Base-by-base conservation (phyloP, 345 rosid genomes). In the Murraya koenigii region DNA sequence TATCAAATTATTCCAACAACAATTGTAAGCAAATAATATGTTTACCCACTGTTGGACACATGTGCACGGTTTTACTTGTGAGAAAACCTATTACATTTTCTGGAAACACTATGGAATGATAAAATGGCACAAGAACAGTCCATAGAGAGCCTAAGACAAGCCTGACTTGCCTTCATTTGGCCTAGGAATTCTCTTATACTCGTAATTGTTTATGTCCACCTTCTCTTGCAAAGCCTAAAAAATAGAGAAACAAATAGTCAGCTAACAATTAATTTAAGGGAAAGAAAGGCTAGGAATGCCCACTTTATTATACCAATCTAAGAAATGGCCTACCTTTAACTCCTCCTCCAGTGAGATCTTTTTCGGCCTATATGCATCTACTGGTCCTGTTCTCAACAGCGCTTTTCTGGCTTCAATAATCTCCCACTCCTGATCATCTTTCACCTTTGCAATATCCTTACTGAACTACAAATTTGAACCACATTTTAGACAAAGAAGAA, bases 391-490 rank as follows among this genome's bases (percentile, higher is more conserved):
- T 84, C 90, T 91, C 20, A 97, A 92, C 72, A 96, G 80, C 7
- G 95, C 97, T 63, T 87, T 91, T 81, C 88, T 86, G 23, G 92
- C 86, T 90, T 96, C 95, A 22, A 88, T 88, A 25, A 96, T 90
- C 76, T 96, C 94, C 97, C 98, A 96, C 87, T 92, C 98, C 66
- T 90, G 88, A 33, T 92, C 97, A 39, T 94, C 97, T 84, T 89
- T 90, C 80, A 92, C 97, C 86, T 90, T 92, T 32, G 93, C 89
- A 9, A 92, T 91, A 81, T 94, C 97, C 91, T 92, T 92, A 86
- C 98, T 93, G 93, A 82, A 83, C 82, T 72, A 87, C 77, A 75
- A 81, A 74, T 61, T 49, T 47, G 64, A 41, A 63, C 22, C 69
- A 75, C 44, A 38, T 66, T 56, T 82, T 70, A 84, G 82, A 83